Conservation (phyloP, 495 filamentous ascomycete species). For the Daldinia grandis region DNA sequence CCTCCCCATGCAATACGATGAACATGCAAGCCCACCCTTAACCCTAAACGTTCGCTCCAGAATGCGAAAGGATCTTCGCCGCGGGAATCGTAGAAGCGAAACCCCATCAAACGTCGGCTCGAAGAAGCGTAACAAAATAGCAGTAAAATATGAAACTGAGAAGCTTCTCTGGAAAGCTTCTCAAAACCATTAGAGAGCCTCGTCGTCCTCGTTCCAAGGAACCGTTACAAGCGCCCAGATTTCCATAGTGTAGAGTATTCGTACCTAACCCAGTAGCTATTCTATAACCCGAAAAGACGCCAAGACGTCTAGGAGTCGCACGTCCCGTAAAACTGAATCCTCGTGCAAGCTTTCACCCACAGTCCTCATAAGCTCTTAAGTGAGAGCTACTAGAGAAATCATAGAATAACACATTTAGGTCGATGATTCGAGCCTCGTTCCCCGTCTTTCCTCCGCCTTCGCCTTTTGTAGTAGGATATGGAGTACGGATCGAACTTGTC, state of each 20-base stretch:
- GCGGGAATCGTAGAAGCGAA: slow-evolving; percentile 7
- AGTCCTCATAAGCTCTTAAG: not conserved
- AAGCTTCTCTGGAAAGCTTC: not conserved
- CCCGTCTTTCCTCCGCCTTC: slow-evolving; percentile 33
- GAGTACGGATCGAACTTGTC: slow-evolving; percentile 48
- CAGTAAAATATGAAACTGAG: slow-evolving; percentile 10
- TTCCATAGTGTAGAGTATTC: not conserved
- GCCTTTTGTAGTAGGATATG: slow-evolving; percentile 45
- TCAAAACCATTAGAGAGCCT: not conserved
- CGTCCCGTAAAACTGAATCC: slow-evolving; percentile 1
- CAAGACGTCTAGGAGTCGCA: not conserved
- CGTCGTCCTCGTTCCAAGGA: not conserved
- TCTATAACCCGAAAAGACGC: not conserved
- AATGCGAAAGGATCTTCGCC: slow-evolving; percentile 24
- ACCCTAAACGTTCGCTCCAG: slow-evolving; percentile 22
- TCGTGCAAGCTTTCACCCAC: not conserved
- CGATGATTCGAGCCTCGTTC: slow-evolving; percentile 38
- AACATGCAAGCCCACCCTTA: slow-evolving; percentile 22
- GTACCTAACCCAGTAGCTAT: not conserved
- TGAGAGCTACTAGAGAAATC: not conserved
- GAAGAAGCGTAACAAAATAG: slow-evolving; percentile 2
- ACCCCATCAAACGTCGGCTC: not conserved
- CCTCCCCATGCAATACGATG: slow-evolving; percentile 31
- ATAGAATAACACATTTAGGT: slow-evolving; percentile 48
- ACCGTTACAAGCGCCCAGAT: not conserved